A percentile compares a stretch with the other conserved stretches of the same genome.
Evolutionary conservation across 139 green algal genomes (phyloP).

Genomic region (Micromonas pusilla): DNA sequence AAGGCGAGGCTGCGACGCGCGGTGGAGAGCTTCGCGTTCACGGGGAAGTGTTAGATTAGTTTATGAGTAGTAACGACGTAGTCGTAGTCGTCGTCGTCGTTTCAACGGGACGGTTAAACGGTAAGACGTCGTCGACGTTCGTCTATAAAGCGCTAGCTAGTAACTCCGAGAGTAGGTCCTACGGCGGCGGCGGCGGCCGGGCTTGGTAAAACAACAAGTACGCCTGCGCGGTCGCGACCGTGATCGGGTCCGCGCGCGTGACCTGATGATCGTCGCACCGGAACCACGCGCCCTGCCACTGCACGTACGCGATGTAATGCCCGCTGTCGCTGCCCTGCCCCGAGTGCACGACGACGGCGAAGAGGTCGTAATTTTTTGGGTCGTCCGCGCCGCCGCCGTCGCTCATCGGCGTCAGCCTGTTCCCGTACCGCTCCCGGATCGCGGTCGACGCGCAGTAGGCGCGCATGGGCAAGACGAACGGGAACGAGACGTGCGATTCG

Average conservation of each 20-base stretch:
- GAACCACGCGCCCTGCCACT: constrained; percentile 60
- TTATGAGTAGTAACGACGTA: no score
- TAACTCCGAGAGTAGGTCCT: no score
- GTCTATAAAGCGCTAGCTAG: no score
- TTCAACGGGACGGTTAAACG: no score
- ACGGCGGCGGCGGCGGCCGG: not conserved
- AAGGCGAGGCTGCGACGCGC: not conserved
- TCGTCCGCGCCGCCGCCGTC: not conserved
- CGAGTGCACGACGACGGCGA: constrained; percentile 74
- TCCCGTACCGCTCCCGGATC: constrained; percentile 35
- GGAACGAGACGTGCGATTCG: constrained; percentile 66
- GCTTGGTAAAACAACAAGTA: constrained; percentile 83
- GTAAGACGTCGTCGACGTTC: no score
- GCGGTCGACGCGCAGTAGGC: constrained; percentile 60
- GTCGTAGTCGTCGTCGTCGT: no score
- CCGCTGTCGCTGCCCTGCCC: constrained; percentile 50
- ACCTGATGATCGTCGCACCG: constrained; percentile 77
- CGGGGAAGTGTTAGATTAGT: no score
- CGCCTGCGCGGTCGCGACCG: constrained; percentile 59
- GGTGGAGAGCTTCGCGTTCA: not conserved
- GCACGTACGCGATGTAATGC: constrained; percentile 76
- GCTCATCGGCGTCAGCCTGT: not conserved
- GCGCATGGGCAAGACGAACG: constrained; percentile 64
- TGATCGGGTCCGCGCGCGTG: constrained; percentile 47
- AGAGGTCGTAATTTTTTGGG: constrained; percentile 58